Evolutionary conservation across 768 basidiomycete species (phyloP).

Genomic region (Boletus rubescentipes): DNA sequence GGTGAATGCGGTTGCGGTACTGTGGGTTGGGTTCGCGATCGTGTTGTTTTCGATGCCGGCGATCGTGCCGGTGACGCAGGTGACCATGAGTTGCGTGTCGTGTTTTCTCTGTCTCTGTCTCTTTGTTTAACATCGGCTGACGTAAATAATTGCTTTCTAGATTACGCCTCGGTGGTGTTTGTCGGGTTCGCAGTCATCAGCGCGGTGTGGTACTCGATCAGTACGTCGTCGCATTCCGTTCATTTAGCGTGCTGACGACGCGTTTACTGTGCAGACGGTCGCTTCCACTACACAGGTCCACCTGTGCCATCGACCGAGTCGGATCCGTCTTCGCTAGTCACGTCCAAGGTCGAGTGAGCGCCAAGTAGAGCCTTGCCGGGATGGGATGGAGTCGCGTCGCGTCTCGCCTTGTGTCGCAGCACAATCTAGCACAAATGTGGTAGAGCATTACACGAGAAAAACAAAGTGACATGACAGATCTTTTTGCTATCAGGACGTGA

Average conservation of each 20-base stretch:
- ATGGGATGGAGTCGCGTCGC: neutral
- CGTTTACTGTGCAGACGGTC: slow-evolving; percentile 36
- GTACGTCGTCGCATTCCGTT: slow-evolving; percentile 31
- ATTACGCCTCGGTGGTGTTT: slow-evolving; percentile 68
- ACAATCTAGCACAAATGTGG: neutral
- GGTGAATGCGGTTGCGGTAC: slow-evolving; percentile 51
- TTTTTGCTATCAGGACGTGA: neutral
- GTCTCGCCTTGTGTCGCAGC: no score
- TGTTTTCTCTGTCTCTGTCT: no score
- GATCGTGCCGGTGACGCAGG: slow-evolving; percentile 50
- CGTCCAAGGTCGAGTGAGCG: slow-evolving; percentile 12
- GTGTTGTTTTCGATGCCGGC: slow-evolving; percentile 71
- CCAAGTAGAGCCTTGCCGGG: neutral
- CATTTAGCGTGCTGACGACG: neutral
- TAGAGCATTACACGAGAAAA: neutral
- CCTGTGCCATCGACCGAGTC: slow-evolving; percentile 31
- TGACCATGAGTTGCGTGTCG: slow-evolving; percentile 43
- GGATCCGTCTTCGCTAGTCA: neutral
- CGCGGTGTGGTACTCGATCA: slow-evolving; percentile 58
- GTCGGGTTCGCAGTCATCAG: slow-evolving; percentile 60
- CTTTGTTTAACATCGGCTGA: neutral
- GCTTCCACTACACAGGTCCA: slow-evolving; percentile 44
- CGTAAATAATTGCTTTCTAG: slow-evolving; percentile 28
- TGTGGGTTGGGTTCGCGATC: slow-evolving; percentile 62
- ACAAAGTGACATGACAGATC: neutral